phyloP scores from a whole-genome alignment of 2,329 filamentous ascomycete genomes.

The Aureobasidium subglaciale region DNA sequence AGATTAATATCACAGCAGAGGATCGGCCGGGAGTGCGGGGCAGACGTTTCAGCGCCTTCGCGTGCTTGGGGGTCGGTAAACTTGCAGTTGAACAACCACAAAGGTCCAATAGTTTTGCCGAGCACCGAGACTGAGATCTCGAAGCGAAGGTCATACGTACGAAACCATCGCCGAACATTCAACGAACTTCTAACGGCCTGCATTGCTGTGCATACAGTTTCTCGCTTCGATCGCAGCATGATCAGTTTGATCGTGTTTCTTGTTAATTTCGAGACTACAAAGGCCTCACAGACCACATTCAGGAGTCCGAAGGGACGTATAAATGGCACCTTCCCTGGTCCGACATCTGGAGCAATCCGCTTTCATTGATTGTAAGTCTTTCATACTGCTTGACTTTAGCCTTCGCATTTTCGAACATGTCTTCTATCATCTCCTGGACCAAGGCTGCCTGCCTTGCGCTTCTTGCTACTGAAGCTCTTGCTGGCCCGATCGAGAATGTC shows the following conservation, averaged over 20 bases:
- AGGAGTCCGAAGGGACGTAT: too few species aligned
- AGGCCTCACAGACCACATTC: too few species aligned
- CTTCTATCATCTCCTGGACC: background rate
- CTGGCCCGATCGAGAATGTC: background rate
- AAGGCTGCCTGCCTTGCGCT: background rate
- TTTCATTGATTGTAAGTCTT: too few species aligned
- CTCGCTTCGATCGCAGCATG: background rate
- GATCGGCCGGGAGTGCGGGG: background rate
- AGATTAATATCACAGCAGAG: background rate
- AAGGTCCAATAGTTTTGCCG: background rate
- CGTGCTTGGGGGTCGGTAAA: background rate
- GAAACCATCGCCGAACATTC: background rate
- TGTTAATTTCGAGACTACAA: background rate
- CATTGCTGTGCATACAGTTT: background rate
- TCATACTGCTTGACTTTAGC: background rate
- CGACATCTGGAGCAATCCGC: too few species aligned
- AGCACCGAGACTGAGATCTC: too few species aligned
- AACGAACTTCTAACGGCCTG: background rate
- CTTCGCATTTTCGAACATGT: background rate
- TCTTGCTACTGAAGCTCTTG: background rate
- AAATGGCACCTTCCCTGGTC: too few species aligned
- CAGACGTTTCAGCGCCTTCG: background rate
- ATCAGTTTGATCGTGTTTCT: background rate
- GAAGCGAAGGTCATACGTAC: background rate
- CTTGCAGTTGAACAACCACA: background rate